Evolutionary conservation across 2,329 filamentous ascomycete species (phyloP).

Genomic region (Seiridium cupressi): DNA sequence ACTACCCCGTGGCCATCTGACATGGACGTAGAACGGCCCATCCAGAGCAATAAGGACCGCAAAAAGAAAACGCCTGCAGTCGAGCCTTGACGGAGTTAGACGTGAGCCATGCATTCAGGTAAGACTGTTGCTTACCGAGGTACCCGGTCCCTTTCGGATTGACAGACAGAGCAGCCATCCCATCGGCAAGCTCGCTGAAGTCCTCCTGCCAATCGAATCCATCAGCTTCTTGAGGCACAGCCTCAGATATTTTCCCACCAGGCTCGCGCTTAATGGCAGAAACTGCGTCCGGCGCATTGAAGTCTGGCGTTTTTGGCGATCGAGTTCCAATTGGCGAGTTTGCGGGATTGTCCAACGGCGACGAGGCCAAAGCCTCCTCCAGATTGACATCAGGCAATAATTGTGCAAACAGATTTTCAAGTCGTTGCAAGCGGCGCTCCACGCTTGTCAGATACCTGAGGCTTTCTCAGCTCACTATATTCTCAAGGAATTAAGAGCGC

Average conservation of each 20-base stretch:
- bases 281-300: not conserved
- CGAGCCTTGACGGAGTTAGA: conserved; percentile 15
- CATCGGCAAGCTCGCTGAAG: conserved; percentile 19
- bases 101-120: not conserved
- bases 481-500: not conserved
- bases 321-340: not conserved
- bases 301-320: not conserved
- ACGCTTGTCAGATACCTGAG: conserved; percentile 21
- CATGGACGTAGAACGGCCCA: conserved; percentile 16
- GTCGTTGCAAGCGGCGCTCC: conserved; percentile 16
- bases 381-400: conserved; percentile 20
- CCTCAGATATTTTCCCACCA: conserved; percentile 19
- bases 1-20: not conserved
- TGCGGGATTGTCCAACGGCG: not conserved
- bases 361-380: conserved; percentile 16
- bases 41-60: conserved; percentile 23
- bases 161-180: conserved; percentile 34
- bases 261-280: not conserved
- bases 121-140: conserved; percentile 16
- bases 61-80: conserved; percentile 29
- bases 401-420: conserved; percentile 19
- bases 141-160: conserved; percentile 32
- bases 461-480: not conserved
- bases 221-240: conserved; percentile 26
- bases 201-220: conserved; percentile 31